Percentiles rank a stretch among this genome's conserved stretches.
These are phyloP conservation scores for Grigorovia yakushimaensis DNA, from an alignment of 805 yeast species.

Conservation along the genomic window DNA sequence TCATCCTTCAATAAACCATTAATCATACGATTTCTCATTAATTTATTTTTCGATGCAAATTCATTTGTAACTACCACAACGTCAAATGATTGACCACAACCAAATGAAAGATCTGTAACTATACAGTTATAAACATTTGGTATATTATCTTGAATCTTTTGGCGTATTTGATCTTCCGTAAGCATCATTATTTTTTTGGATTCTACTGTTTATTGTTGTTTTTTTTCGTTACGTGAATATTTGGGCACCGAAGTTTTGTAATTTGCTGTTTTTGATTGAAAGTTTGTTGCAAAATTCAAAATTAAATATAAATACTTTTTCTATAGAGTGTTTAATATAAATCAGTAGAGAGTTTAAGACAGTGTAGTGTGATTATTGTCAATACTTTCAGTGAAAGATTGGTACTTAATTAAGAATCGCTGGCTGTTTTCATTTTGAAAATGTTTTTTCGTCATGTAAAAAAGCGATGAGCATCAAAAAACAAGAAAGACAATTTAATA, in stretches of 20 bases:
- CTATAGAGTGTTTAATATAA: not conserved
- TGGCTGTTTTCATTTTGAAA: no score
- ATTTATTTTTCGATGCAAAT: constrained; percentile 73
- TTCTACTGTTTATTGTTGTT: not conserved
- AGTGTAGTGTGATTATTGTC: not conserved
- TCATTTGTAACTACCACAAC: constrained; percentile 68
- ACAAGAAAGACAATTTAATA: no score
- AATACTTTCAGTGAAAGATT: not conserved
- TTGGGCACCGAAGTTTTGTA: not conserved
- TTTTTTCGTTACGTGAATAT: not conserved
- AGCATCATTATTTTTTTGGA: constrained; percentile 4
- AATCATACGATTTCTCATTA: constrained; percentile 80
- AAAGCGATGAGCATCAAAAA: no score
- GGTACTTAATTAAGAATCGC: no score
- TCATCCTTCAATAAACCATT: constrained; percentile 75
- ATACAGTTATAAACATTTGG: constrained; percentile 25
- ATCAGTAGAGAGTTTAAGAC: not conserved
- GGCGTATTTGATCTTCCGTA: constrained; percentile 18
- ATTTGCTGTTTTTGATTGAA: not conserved
- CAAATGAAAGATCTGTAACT: constrained; percentile 52
- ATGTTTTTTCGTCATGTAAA: no score
- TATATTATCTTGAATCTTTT: constrained; percentile 17
- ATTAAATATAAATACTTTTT: not conserved
- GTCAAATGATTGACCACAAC: constrained; percentile 97
- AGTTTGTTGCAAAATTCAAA: not conserved